Evolutionary conservation across 2,329 filamentous ascomycete species (phyloP).

Genomic region (Graphiopsis chlorocephala): DNA sequence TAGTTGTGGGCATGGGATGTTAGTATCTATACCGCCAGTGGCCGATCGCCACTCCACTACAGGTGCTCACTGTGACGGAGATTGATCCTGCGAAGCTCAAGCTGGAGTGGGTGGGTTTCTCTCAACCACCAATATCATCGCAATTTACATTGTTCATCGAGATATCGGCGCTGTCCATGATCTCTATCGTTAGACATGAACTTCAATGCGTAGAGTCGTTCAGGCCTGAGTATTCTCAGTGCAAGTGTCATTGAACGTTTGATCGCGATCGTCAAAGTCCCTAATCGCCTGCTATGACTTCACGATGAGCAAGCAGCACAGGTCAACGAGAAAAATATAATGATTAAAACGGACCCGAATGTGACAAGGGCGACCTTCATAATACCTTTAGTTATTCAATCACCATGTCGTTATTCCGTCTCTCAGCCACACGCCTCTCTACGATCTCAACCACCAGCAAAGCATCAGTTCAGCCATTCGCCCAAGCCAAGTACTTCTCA

Average conservation of each 20-base stretch:
- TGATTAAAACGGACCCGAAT: slow-evolving; percentile 3
- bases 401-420: neutral
- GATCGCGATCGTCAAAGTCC: slow-evolving; percentile 6
- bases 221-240: neutral
- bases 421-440: slow-evolving; percentile 3
- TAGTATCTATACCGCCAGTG: neutral
- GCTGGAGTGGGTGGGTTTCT: neutral
- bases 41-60: neutral
- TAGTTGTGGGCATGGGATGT: neutral
- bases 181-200: neutral
- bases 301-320: slow-evolving; percentile 10
- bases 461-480: neutral
- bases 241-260: slow-evolving; percentile 11
- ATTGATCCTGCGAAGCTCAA: neutral
- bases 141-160: neutral
- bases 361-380: neutral
- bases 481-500: neutral
- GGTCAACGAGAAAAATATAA: neutral
- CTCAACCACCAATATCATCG: neutral
- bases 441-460: neutral
- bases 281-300: slow-evolving; percentile 9
- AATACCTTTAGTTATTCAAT: neutral
- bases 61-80: neutral
- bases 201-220: neutral
- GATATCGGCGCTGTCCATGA: neutral